Conservation (phyloP, 1,284 basidiomycete genomes). For the Limonomyces culmigenus region DNA sequence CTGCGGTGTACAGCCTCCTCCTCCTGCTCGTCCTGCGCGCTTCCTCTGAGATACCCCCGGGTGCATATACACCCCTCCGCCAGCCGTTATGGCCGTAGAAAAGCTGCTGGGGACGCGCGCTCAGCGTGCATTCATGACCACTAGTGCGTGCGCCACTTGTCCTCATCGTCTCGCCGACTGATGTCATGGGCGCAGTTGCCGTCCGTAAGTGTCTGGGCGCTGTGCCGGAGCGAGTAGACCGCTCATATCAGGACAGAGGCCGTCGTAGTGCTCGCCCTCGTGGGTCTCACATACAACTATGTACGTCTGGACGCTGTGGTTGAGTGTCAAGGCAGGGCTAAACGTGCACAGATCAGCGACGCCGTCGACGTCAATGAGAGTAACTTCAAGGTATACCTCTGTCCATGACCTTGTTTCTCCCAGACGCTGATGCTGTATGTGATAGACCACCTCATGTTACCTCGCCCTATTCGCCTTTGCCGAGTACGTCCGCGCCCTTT, state of each 20-base stretch:
- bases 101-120: conserved; percentile 11
- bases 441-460: conserved; percentile 68
- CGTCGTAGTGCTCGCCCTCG: conserved; percentile 27
- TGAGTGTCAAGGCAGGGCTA: conserved; percentile 1
- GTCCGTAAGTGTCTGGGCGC: conserved; percentile 11
- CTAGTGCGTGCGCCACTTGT: conserved; percentile 5
- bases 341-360: conserved; percentile 31
- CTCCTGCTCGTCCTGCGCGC: background rate
- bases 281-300: conserved; percentile 19
- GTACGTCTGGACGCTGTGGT: conserved; percentile 11
- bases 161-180: conserved; percentile 1
- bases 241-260: conserved; percentile 23
- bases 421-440: too few relatives aligned
- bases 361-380: conserved; percentile 24
- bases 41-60: background rate
- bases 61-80: background rate
- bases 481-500: conserved; percentile 21
- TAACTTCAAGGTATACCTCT: conserved; percentile 32
- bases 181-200: conserved; percentile 8
- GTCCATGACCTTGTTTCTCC: background rate
- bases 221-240: background rate
- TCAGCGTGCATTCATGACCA: conserved; percentile 10
- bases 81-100: conserved; percentile 11
- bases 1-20: background rate
- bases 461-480: conserved; percentile 67